These are phyloP conservation scores for Isabelozyma rhagii DNA, from an alignment of 805 yeast species.

Conservation along the genomic window DNA sequence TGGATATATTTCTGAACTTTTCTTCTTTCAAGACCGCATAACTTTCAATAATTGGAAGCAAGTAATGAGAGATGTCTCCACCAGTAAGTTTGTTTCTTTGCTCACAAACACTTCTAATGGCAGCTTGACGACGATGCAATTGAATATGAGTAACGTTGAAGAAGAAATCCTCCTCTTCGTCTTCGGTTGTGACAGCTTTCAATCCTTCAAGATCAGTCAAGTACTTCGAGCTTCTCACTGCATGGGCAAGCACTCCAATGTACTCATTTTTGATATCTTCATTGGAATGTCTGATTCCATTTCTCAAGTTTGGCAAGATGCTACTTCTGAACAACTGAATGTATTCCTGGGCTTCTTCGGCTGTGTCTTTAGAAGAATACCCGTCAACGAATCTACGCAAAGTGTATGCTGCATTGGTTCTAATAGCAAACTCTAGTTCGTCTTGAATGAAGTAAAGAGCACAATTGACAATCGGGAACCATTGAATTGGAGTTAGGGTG, in stretches of 20 bases:
- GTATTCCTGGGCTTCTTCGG: constrained; percentile 22
- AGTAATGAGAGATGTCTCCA: constrained; percentile 67
- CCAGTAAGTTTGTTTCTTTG: constrained; percentile 46
- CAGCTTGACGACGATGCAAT: constrained; percentile 79
- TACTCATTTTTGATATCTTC: constrained; percentile 73
- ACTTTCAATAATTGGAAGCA: constrained; percentile 82
- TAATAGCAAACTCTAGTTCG: constrained; percentile 72
- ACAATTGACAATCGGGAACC: constrained; percentile 76
- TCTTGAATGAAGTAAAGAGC: constrained; percentile 71
- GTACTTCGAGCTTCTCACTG: constrained; percentile 47
- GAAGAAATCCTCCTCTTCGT: constrained; percentile 83
- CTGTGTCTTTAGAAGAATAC: constrained; percentile 23
- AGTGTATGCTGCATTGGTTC: constrained; percentile 70
- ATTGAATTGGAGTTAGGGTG: constrained; percentile 50
- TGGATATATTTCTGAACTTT: constrained; percentile 56
- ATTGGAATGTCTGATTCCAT: constrained; percentile 57
- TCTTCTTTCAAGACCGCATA: constrained; percentile 62
- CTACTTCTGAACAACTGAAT: constrained; percentile 46
- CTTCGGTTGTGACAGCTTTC: constrained; percentile 62
- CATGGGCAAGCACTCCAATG: constrained; percentile 60
- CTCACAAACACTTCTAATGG: constrained; percentile 62
- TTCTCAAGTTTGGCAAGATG: constrained; percentile 61
- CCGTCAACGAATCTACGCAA: constrained; percentile 66
- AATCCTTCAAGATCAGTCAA: constrained; percentile 59
- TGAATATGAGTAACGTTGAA: constrained; percentile 79